phyloP scores from a whole-genome alignment of 2,329 filamentous ascomycete genomes.

The Botrytis hyacinthi region DNA sequence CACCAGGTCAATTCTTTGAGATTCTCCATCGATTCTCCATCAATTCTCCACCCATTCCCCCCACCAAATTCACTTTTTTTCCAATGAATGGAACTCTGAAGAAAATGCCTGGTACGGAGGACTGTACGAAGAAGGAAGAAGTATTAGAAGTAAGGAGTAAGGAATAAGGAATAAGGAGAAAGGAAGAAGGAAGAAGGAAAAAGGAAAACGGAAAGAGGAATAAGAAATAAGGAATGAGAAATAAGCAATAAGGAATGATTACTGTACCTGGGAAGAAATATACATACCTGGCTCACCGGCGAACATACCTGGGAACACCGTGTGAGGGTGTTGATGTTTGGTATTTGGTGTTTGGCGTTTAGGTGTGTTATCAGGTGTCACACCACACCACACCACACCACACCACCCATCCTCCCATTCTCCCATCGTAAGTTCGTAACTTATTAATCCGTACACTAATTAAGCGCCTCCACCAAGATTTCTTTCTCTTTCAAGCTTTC shows the following conservation, averaged over 20 bases:
- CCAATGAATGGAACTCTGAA: neutral
- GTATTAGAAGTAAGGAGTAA: neutral
- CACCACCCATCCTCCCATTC: neutral
- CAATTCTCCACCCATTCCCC: neutral
- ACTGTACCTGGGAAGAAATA: neutral
- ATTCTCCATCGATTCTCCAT: neutral
- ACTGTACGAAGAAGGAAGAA: neutral
- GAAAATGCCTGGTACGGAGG: neutral
- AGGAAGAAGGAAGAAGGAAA: neutral
- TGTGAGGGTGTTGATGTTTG: too few species aligned
- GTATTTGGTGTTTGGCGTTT: too few species aligned
- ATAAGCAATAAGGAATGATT: too few species aligned
- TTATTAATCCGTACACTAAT: neutral
- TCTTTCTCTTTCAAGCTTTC: conserved; percentile 7
- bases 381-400: too few species aligned
- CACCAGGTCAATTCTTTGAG: neutral
- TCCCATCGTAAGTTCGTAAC: too few species aligned
- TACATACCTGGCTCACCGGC: neutral
- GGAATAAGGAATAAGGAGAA: too few species aligned
- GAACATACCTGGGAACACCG: too few species aligned
- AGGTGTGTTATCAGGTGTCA: too few species aligned
- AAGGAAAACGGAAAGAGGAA: too few species aligned
- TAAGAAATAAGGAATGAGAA: too few species aligned
- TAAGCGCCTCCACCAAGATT: conserved; percentile 6
- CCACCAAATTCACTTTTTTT: neutral